These are phyloP conservation scores for Haberlea rhodopensis DNA, from an alignment of 257 asterid species.

Conservation along the genomic window DNA sequence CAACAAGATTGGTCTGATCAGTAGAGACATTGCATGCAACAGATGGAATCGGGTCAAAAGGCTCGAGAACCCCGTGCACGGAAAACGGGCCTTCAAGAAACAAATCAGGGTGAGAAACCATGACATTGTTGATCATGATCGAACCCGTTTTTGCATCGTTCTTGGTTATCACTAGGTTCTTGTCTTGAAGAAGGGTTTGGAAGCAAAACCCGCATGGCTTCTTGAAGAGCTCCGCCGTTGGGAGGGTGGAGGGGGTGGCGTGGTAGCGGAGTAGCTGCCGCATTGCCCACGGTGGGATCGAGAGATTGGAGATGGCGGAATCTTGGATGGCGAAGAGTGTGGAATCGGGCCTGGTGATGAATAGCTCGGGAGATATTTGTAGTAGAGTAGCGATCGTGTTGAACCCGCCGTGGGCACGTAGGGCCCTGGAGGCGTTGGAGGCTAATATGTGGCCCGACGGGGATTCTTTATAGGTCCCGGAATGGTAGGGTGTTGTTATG, in stretches of 20 bases:
- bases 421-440: slow-evolving; percentile 56
- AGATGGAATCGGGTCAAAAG: slow-evolving; percentile 38
- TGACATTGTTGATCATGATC: slow-evolving; percentile 51
- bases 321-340: slow-evolving; percentile 75
- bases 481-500: slow-evolving; percentile 32
- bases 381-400: slow-evolving; percentile 65
- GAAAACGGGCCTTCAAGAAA: slow-evolving; percentile 52
- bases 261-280: slow-evolving; percentile 65
- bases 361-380: slow-evolving; percentile 75
- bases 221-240: slow-evolving; percentile 42
- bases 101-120: slow-evolving; percentile 62
- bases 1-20: not conserved
- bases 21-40: slow-evolving; percentile 28
- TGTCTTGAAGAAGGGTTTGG: slow-evolving; percentile 34
- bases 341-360: slow-evolving; percentile 47
- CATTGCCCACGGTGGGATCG: slow-evolving; percentile 54
- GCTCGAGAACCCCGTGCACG: slow-evolving; percentile 57
- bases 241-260: slow-evolving; percentile 44
- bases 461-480: slow-evolving; percentile 21
- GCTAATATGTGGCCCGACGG: slow-evolving; percentile 34
- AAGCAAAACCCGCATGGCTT: slow-evolving; percentile 52
- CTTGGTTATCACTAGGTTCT: slow-evolving; percentile 39
- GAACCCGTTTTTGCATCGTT: slow-evolving; percentile 28
- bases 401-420: slow-evolving; percentile 65
- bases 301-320: slow-evolving; percentile 54